Evolutionary conservation across 2,329 filamentous ascomycete genomes (phyloP), one percentile per base, ranked within the genome.

Genomic region (Paecilomyces sp.): DNA sequence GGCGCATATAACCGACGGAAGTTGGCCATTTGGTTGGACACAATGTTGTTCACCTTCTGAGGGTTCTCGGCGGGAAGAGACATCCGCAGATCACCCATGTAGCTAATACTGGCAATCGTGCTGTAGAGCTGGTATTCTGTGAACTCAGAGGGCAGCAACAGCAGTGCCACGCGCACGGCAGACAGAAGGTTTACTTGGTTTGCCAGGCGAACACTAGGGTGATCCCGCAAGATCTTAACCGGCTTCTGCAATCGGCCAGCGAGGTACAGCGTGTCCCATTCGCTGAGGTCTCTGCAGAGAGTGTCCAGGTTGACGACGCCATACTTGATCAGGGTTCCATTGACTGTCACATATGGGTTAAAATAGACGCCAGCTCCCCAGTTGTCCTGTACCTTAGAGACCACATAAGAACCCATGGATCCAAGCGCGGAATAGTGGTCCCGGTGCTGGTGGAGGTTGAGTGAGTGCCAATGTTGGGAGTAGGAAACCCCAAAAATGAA

Each of bases 41-140:
- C 94, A 67, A 99, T 99, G 74, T 97, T 97, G 67, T 85, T 83
- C 22, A 99, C 91, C 76, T 99, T 99, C 70, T 87, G 86, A 33
- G 91, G 92, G 70, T 97, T 91, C 74, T 99, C 94, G 0, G 91
- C 91, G 1, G 90, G 89, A 51, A 97, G 82, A 1, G 87, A 81
- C 94, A 99, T 99, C 64, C 94, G 90, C n/a, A 92, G 91, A 70
- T 99, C 94, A 34, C 94, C 94, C 66, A 96, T 85, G 74, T 99
- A 99, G 70, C 90, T 96, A 65, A 99, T 88, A 24, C 90, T 89
- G 0, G 94, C 89, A 62, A 99, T 97, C 22, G 91, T 94, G 66
- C 85, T 88, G 76, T 97, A 99, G 1, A 99, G 81, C 65, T 97
- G 83, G 61, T 86, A 85, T 70, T 99, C 94, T 28, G 88, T 92